Evolutionary conservation across 2,329 filamentous ascomycete genomes (phyloP), one percentile per base, ranked within the genome.

Genomic region (Ilyonectria mors-panacis): DNA sequence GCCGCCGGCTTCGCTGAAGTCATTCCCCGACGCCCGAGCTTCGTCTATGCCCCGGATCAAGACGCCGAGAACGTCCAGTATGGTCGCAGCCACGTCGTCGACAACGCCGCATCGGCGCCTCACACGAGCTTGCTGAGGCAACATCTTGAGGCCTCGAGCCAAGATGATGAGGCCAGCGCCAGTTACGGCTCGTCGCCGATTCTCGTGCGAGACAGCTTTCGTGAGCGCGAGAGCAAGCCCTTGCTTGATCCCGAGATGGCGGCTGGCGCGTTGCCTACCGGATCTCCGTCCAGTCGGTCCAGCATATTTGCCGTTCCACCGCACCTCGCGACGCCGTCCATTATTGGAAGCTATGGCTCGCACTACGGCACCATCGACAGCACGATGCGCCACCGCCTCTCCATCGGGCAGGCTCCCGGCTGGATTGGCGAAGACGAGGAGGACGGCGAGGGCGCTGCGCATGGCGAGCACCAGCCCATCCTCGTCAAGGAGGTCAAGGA

Each of bases 401-500:
- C 88, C 4, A 87, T 89, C 81, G 79, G 79, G 3, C 82, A 87
- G 65, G 69, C 62, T 1, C 70, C 70, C 23, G 66, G 64, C 17
- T 73, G 74, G 72, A 67, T 65, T 6, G 61, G 81, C 1, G 82
- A 85, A n/a, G 59, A 71, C 8, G 71, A 66, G 30, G 74, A 72
- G 4, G 73, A 75, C 6, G 73, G 67, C 7, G 78, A 80, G 5
- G 77, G 74, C 28, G 73, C 77, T 12, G 78, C 84, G 1, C 88
- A 89, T 69, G 87, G 87, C 30, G 91, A 92, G 74, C 85, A 88
- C 35, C 90, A 93, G 71, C 93, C 94, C 2, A 87, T 98, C 62
- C 83, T 97, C n/a, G 91, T 98, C 59, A 95, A 94, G 82, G 93
- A 95, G 79, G 88, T 97, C 13, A 93, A 97, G 78, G 93, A 96